A percentile compares a stretch with the other conserved stretches of the same genome.
phyloP scores from a whole-genome alignment of 75 land plant species.

The Cryptomeria japonica region DNA sequence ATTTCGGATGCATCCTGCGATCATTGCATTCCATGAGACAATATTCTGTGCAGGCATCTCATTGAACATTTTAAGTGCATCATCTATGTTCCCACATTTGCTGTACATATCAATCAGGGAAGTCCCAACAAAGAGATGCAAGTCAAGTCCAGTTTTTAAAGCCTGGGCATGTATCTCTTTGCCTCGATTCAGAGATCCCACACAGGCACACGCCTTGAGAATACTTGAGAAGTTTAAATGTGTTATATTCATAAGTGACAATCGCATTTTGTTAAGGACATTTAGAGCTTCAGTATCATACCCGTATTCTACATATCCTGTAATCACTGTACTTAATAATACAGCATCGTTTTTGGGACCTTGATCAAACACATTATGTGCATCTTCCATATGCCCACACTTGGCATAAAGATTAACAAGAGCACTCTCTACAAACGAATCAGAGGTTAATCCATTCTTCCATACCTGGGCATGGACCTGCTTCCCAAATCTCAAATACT shows the following conservation, averaged over 20 bases:
- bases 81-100: constrained; percentile 25
- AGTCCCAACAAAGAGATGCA: constrained; percentile 38
- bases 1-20: constrained; percentile 59
- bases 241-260: background rate
- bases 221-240: constrained; percentile 25
- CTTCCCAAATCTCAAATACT: constrained; percentile 35
- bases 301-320: constrained; percentile 52
- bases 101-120: constrained; percentile 57
- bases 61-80: constrained; percentile 43
- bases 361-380: constrained; percentile 32
- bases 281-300: constrained; percentile 26
- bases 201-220: constrained; percentile 52
- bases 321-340: constrained; percentile 65
- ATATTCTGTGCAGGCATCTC: constrained; percentile 40
- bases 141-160: constrained; percentile 33
- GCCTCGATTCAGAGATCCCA: constrained; percentile 35
- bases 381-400: constrained; percentile 50
- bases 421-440: constrained; percentile 42
- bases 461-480: constrained; percentile 35
- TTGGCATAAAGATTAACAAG: constrained; percentile 63
- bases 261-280: constrained; percentile 19
- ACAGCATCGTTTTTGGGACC: constrained; percentile 35
- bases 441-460: constrained; percentile 34
- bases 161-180: constrained; percentile 28
- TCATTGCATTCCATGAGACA: constrained; percentile 65